Percentiles rank a stretch among this genome's conserved stretches.
phyloP scores from a whole-genome alignment of 768 basidiomycete species.

The Macrolepiota albuminosa region DNA sequence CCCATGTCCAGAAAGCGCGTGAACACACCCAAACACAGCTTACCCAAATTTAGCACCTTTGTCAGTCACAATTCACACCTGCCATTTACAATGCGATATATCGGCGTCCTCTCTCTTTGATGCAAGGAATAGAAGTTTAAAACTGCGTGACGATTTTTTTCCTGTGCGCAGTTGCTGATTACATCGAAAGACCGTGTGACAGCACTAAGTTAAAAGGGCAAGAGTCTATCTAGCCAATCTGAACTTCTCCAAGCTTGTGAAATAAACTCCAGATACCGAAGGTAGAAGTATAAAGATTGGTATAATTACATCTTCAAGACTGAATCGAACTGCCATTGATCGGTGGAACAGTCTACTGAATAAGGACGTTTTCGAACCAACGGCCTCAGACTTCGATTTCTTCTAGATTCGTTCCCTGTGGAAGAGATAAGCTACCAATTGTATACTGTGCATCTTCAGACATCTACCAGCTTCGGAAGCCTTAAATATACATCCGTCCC shows the following conservation, averaged over 20 bases:
- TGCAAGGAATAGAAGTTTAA: not conserved
- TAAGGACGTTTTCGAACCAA: not conserved
- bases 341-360: not conserved
- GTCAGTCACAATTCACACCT: not conserved
- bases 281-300: not conserved
- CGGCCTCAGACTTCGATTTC: constrained; percentile 67
- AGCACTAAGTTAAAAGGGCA: not conserved
- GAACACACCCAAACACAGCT: not conserved
- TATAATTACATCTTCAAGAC: not conserved
- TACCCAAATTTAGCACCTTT: not conserved
- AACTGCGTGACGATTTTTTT: not conserved
- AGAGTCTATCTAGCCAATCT: not conserved
- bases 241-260: too few species aligned
- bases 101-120: not conserved
- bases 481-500: constrained; percentile 82
- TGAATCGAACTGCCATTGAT: not conserved
- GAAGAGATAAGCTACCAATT: not conserved
- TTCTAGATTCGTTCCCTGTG: constrained; percentile 79
- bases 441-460: not conserved
- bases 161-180: not conserved
- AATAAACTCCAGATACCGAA: not conserved
- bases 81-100: not conserved
- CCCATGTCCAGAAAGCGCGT: not conserved
- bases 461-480: constrained; percentile 71
- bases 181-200: not conserved